Evolutionary conservation across 2,329 filamentous ascomycete genomes (phyloP), one percentile per base, ranked within the genome.

Genomic region (Ophiocordyceps camponoti-leonardi): DNA sequence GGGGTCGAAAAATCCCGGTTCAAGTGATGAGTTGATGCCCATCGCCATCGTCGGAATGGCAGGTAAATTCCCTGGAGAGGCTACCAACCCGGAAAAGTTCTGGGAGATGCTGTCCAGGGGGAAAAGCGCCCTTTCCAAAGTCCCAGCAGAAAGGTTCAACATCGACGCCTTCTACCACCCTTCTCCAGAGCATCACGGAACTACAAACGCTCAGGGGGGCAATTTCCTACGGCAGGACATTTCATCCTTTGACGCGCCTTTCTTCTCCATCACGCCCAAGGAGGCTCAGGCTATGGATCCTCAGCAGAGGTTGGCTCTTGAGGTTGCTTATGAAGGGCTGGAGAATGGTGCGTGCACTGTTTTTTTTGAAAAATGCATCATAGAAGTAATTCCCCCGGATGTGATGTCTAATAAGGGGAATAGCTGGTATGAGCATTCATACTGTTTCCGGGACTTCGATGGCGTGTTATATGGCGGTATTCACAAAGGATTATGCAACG

Each of bases 381-480:
- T 30, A 14, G 11, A 26, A 8, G 14, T n/a, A 26, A 42, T 26
- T 8, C 5, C 8, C 23, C 4, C 6, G 20, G n/a, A 1, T n/a
- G n/a, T n/a, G n/a, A 26, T n/a, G 23, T 16, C 23, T 22, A 16
- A 30, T 16, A 10, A n/a, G 4, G 22, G 11, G n/a, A n/a, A 30
- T n/a, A 30, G 41, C 58, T 0, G 64, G 64, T 16, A 46, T 63
- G 2, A 49, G 56, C 2, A 48, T 65, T 8, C 52, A 43, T 23
- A 26, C 7, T 52, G 50, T 14, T 59, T 58, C 19, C n/a, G 33
- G 33, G 13, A n/a, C 33, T 16, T 37, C 33, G 8, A 37, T 18
- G 33, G 33, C 33, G 33, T 37, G 33, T 18, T 37, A n/a, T 8
- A 37, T 37, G 33, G 33, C 33, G n/a, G 33, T 37, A 18, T 37